Percentiles rank a stretch among this genome's conserved stretches.
phyloP scores from a whole-genome alignment of 129 eudicot species.

The Calendula officinalis region DNA sequence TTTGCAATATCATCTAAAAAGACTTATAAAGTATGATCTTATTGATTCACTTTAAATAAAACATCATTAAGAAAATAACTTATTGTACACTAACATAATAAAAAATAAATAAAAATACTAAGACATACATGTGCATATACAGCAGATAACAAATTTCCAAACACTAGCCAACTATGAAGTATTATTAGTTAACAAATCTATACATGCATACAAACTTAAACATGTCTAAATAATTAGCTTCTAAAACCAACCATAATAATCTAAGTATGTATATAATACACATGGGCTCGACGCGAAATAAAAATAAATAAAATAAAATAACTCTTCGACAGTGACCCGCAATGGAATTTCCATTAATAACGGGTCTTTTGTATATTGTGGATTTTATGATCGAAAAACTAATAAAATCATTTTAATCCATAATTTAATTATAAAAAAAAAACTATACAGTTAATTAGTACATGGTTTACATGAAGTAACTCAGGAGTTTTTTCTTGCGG shows the following conservation, averaged over 20 bases:
- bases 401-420: slow-evolving; percentile 27
- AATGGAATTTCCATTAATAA: slow-evolving; percentile 41
- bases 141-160: not conserved
- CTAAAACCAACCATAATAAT: slow-evolving; percentile 22
- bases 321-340: slow-evolving; percentile 29
- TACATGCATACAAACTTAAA: slow-evolving; percentile 21
- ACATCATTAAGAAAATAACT: too few relatives aligned
- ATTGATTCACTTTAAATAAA: too few relatives aligned
- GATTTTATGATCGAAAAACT: slow-evolving; percentile 23
- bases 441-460: slow-evolving; percentile 40
- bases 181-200: slow-evolving; percentile 23
- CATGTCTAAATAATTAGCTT: slow-evolving; percentile 22
- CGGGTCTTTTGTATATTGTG: slow-evolving; percentile 31
- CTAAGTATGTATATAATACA: slow-evolving; percentile 41
- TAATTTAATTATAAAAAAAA: slow-evolving; percentile 18
- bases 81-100: too few relatives aligned
- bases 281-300: slow-evolving; percentile 13
- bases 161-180: not conserved
- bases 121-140: too few relatives aligned
- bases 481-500: slow-evolving; percentile 70
- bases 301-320: slow-evolving; percentile 13
- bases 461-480: slow-evolving; percentile 87
- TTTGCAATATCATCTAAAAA: too few relatives aligned
- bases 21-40: too few relatives aligned
- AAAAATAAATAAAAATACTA: too few relatives aligned